These are phyloP conservation scores for Penicillium verhagenii DNA, from an alignment of 495 filamentous ascomycete species.

Conservation along the genomic window DNA sequence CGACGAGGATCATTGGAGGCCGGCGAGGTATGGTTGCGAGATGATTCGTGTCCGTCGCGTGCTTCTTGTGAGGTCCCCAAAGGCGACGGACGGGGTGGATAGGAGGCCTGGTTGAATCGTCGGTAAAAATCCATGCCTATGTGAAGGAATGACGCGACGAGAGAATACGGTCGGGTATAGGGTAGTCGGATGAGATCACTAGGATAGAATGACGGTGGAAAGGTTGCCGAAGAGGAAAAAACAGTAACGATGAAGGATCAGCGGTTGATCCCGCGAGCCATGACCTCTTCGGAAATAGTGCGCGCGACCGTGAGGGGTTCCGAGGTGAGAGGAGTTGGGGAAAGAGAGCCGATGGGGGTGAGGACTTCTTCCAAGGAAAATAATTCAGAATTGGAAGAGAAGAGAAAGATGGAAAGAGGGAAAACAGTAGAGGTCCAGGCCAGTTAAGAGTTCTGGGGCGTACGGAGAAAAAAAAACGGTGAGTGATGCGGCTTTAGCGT, in stretches of 20 bases:
- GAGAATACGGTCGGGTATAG: too few relatives aligned
- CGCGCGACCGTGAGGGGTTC: conserved; percentile 5
- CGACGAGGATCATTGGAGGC: conserved; percentile 25
- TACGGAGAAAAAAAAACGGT: conserved; percentile 20
- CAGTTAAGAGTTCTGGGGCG: neutral
- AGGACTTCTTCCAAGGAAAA: neutral
- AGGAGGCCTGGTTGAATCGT: conserved; percentile 14
- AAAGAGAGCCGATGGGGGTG: conserved; percentile 17
- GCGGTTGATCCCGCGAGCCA: conserved; percentile 26
- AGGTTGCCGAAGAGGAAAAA: neutral
- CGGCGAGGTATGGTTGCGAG: conserved; percentile 15
- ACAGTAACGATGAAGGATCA: conserved; percentile 22
- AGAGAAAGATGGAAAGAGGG: neutral
- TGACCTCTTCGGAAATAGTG: conserved; percentile 18
- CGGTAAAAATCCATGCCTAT: conserved; percentile 21
- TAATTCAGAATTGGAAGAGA: neutral
- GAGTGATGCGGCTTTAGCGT: conserved; percentile 22
- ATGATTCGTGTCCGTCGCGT: conserved; percentile 27
- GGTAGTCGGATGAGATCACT: conserved; percentile 4
- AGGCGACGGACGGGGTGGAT: conserved; percentile 28
- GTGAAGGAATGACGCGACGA: too few relatives aligned
- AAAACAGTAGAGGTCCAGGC: neutral
- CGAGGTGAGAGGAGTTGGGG: conserved; percentile 13
- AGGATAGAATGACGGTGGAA: conserved; percentile 15
- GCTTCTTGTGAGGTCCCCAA: conserved; percentile 25